phyloP scores from a whole-genome alignment of 2,329 filamentous ascomycete genomes.

The Neobulgaria alba region DNA sequence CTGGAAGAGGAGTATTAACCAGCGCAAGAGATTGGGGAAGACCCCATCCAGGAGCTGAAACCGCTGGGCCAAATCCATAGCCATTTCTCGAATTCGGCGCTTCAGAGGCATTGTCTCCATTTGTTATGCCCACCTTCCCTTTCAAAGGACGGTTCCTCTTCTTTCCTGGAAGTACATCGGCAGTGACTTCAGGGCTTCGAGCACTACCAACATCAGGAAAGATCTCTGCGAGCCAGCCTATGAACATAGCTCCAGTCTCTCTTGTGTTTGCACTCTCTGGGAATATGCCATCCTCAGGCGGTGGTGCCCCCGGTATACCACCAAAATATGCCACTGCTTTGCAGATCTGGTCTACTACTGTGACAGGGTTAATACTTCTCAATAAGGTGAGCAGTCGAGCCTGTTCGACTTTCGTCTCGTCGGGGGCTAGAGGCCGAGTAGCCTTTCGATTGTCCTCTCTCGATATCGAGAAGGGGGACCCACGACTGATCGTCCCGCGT shows the following conservation, averaged over 20 bases:
- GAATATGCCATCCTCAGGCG: slow-evolving; percentile 42
- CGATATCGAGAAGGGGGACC: slow-evolving; percentile 20
- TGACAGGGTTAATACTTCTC: slow-evolving; percentile 43
- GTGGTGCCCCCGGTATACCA: slow-evolving; percentile 46
- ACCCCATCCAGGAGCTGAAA: slow-evolving; percentile 25
- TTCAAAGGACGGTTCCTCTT: slow-evolving; percentile 22
- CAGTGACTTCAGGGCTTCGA: slow-evolving; percentile 15
- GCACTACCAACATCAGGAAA: slow-evolving; percentile 37
- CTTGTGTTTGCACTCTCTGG: slow-evolving; percentile 48
- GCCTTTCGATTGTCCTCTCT: slow-evolving; percentile 23
- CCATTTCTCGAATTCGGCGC: slow-evolving; percentile 25
- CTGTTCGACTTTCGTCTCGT: slow-evolving; percentile 50
- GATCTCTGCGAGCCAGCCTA: slow-evolving; percentile 56
- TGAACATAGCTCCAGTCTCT: slow-evolving; percentile 47
- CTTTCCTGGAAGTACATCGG: slow-evolving; percentile 12
- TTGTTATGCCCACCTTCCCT: slow-evolving; percentile 8
- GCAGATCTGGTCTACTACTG: slow-evolving; percentile 54
- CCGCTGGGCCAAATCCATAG: slow-evolving; percentile 24
- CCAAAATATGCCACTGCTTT: slow-evolving; percentile 57
- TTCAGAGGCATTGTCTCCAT: slow-evolving; percentile 11
- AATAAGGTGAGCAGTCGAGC: slow-evolving; percentile 49
- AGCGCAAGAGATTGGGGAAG: slow-evolving; percentile 22
- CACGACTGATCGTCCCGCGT: slow-evolving; percentile 10
- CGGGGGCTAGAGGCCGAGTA: slow-evolving; percentile 32
- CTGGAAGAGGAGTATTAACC: slow-evolving; percentile 19